These are phyloP conservation scores for Ogataea allantospora DNA, from an alignment of 805 yeast genomes.

Conservation along the genomic window DNA sequence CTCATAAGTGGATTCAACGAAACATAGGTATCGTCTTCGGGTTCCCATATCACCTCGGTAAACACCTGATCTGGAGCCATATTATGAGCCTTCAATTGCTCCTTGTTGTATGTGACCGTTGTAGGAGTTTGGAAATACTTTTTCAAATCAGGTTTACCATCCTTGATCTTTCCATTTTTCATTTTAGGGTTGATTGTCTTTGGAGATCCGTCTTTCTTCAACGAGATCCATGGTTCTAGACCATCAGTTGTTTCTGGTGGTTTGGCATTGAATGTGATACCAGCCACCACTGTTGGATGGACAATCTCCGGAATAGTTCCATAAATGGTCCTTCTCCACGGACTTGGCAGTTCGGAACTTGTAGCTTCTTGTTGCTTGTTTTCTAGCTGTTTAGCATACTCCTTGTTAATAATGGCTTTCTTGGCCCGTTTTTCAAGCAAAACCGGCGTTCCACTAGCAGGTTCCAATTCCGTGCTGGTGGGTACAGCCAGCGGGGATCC, in stretches of 20 bases:
- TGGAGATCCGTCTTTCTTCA: conserved; percentile 75
- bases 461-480: background rate
- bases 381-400: conserved; percentile 25
- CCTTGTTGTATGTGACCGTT: conserved; percentile 54
- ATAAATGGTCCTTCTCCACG: conserved; percentile 76
- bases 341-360: conserved; percentile 42
- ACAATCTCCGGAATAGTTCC: conserved; percentile 55
- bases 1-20: conserved; percentile 74
- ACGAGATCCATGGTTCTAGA: conserved; percentile 76
- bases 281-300: conserved; percentile 60
- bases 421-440: conserved; percentile 16
- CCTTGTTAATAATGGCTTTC: conserved; percentile 28
- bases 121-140: conserved; percentile 75
- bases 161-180: conserved; percentile 67
- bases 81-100: conserved; percentile 69
- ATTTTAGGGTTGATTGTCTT: conserved; percentile 74
- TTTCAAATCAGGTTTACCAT: conserved; percentile 67
- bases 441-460: conserved; percentile 1
- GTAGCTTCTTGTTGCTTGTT: conserved; percentile 8
- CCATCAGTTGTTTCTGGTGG: conserved; percentile 68
- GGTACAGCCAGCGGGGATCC: conserved; percentile 2
- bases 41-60: conserved; percentile 52
- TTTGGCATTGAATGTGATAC: conserved; percentile 62
- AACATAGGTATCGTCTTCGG: conserved; percentile 74
- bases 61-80: conserved; percentile 59